Evolutionary conservation across 2,329 filamentous ascomycete species (phyloP).

Genomic region (Hymenoscyphus infarciens): DNA sequence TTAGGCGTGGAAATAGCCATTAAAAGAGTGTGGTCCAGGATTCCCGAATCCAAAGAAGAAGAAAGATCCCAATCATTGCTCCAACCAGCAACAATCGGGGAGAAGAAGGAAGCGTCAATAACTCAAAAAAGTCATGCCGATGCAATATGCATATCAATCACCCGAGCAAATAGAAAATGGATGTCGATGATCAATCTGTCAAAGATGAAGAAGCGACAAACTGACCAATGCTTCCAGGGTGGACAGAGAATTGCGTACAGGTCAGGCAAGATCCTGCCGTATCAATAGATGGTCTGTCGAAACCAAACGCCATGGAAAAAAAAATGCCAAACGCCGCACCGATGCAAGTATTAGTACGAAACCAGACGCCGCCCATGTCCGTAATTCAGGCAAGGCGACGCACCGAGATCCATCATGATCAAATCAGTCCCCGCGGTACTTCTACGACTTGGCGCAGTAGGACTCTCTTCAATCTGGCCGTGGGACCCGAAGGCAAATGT

Average conservation of each 20-base stretch:
- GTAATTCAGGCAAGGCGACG: conserved; percentile 43
- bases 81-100: conserved; percentile 21
- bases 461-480: conserved; percentile 54
- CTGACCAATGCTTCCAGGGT: conserved; percentile 21
- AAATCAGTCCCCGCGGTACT: conserved; percentile 21
- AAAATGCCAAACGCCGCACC: conserved; percentile 27
- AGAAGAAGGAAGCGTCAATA: conserved; percentile 20
- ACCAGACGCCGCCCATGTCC: conserved; percentile 58
- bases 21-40: conserved; percentile 32
- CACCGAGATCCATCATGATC: conserved; percentile 36
- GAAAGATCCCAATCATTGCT: conserved; percentile 17
- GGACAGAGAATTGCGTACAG: conserved; percentile 12
- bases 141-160: conserved; percentile 32
- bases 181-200: conserved; percentile 20
- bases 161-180: conserved; percentile 27
- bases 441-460: conserved; percentile 43
- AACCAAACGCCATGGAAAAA: conserved; percentile 27
- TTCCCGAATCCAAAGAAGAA: conserved; percentile 34
- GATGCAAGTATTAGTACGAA: conserved; percentile 50
- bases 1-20: conserved; percentile 16
- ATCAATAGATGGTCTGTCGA: conserved; percentile 17
- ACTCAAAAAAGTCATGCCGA: conserved; percentile 30
- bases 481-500: conserved; percentile 93
- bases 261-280: conserved; percentile 17
- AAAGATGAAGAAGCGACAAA: conserved; percentile 22